Evolutionary conservation across 352 stramenopile species (phyloP).

Genomic region (Phytopythium kandeliae): DNA sequence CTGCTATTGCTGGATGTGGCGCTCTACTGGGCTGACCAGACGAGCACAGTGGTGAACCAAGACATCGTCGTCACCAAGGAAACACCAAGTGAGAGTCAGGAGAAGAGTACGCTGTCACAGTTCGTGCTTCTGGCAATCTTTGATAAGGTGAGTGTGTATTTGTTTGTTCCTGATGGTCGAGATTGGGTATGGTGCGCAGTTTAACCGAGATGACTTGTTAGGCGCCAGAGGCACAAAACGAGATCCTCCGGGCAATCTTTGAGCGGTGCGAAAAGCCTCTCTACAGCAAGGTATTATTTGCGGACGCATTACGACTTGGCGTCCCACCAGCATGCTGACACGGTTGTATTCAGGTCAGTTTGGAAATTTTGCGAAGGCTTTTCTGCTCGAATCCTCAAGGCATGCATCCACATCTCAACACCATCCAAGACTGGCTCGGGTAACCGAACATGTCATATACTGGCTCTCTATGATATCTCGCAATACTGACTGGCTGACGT

Average conservation of each 20-base stretch:
- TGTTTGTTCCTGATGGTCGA: not conserved
- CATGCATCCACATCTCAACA: conserved; percentile 37
- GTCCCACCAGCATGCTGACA: not conserved
- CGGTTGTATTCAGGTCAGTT: conserved; percentile 1
- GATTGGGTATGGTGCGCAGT: not conserved
- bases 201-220: conserved; percentile 4
- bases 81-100: conserved; percentile 5
- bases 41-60: not conserved
- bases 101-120: conserved; percentile 15
- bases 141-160: conserved; percentile 17
- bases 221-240: conserved; percentile 43
- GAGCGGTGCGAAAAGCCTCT: conserved; percentile 20
- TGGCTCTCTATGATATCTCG: no score
- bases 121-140: conserved; percentile 34
- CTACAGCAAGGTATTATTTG: conserved; percentile 22
- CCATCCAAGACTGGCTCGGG: conserved; percentile 69
- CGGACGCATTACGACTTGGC: not conserved
- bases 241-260: conserved; percentile 37
- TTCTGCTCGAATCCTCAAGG: conserved; percentile 34
- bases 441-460: no score
- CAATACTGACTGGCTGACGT: not conserved
- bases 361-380: conserved; percentile 25
- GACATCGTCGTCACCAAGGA: conserved; percentile 6
- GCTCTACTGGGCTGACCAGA: conserved; percentile 50
- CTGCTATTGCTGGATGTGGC: conserved; percentile 68